Evolutionary conservation across 2,329 filamentous ascomycete species (phyloP), one percentile per base, ranked within the genome.

Genomic region (Paecilomyces dactylethromorphus): DNA sequence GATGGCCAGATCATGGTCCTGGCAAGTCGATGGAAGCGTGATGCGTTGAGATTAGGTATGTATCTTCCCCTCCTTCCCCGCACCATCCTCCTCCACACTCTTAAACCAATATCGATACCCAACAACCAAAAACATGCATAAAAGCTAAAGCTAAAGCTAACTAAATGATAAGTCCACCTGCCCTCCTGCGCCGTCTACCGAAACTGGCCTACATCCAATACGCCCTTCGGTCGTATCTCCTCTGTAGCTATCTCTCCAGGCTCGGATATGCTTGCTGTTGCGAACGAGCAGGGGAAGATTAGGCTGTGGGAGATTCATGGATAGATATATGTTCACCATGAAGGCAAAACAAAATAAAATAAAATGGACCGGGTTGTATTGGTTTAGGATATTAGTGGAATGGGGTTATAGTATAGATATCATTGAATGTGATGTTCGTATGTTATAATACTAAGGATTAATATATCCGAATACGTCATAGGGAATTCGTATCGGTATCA

Each of bases 151-250:
- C 26, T 29, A 29, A 29, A 29, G 35, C 59, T 63, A 58, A 64
- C 57, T 5, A n/a, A 62, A 3, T 26, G 45, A 26, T 64, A 29
- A 78, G 91, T 93, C 32, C 94, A 99, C 74, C 78, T 99, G 65
- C 92, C 93, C 0, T 92, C 85, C 65, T 96, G 92, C 74, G 96
- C 92, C 1, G 91, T 97, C 21, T 99, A 94, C 81, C 87, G 88
- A 68, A 99, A 99, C 76, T 99, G 94, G 94, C 94, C 94, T 24
- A 99, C 93, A 57, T 85, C 87, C 63, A 87, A 89, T 72, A 99
- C 94, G 58, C 92, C 92, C 0, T 76, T 99, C 61, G 94, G 94
- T 0, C 83, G 91, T 60, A 87, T 97, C 64, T 90, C 90, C 1
- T 81, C 86, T 0, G 84, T 92, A 60, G 87, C 89, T 2, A 89